Evolutionary conservation across 345 rosid genomes (phyloP), one percentile per base, ranked within the genome.

Genomic region (Odontarrhena argentea): DNA sequence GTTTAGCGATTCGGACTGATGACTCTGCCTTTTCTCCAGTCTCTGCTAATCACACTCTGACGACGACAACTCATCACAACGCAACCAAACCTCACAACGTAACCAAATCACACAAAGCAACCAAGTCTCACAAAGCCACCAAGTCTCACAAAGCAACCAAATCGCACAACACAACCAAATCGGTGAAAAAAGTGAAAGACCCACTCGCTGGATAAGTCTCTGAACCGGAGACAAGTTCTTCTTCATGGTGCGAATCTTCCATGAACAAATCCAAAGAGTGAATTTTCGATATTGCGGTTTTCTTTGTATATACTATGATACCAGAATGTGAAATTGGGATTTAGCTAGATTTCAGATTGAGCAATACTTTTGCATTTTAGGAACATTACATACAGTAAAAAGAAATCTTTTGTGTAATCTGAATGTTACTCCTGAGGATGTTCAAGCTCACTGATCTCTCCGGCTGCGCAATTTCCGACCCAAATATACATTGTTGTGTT

Each of bases 391-490:
- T 35, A 44, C 25, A 73, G 4, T 41, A 12, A n/a, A 36, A 24
- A 56, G 65, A 45, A 48, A 18, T 55, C 8, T 57, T 9, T 36
- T 10, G 5, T 58, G 1, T 38, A 47, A 42, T 62, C 34, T 36
- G 64, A 56, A 36, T 24, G 46, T 74, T 60, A 74, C 52, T 54
- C 68, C 4, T 45, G 68, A 53, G 71, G 73, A 67, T 74, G 68
- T 55, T 74, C 76, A 9, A 85, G 71, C 67, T 81, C 92, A 59
- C 79, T 82, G 47, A 86, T 64, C 81, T 93, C 95, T 34, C 86
- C 92, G 2, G 77, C 78, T 49, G 74, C 73, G 58, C 92, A 88
- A 63, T 73, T 80, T 4, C 91, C 96, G 5, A 90, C 90, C 85
- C 85, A 81, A 74, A 86, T 41, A 72, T 83, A 78, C 92, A 93